Evolutionary conservation across 148 eudicot genomes (phyloP), one percentile per base, ranked within the genome.

Genomic region (Agrostemma githago): DNA sequence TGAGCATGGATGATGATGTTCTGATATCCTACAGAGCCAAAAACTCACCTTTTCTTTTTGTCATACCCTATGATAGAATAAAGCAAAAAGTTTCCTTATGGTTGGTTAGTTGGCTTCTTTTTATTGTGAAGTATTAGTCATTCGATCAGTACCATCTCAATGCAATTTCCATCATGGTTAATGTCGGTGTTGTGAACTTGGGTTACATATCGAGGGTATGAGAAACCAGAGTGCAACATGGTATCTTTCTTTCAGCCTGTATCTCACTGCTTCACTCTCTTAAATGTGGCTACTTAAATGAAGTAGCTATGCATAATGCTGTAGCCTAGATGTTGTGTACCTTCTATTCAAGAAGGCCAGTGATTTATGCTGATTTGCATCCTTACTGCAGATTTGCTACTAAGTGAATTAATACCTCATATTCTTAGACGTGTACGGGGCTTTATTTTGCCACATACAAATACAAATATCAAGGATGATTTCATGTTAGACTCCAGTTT

Each of bases 331-430:
- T 69, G 20, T 8, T 66, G 69, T 39, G 16, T 16, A 51, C 53
- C 5, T 43, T 46, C 26, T n/a, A 19, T 44, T 26, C 41, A 42
- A 14, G 19, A 41, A 74, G 71, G 20, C 42, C 61, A 8, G 4
- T 34, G 3, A 20, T 21, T 51, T 59, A 58, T 76, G 37, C 40
- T 80, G 46, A 76, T 40, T 61, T 69, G 64, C 57, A 62, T 81
- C 26, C 72, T 58, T 46, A 58, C 66, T 80, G 81, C 93, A 94
- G 98, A 87, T 70, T 82, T 90, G 77, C 86, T 94, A 19, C 51
- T 90, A 73, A 85, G 80, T 71, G 87, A 80, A 80, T 70, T 92
- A 73, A 80, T 84, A 7, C 89, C 90, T 0, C 79, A 70, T 60
- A 84, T 90, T 81, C 90, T 82, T 57, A 80, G 78, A 51, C 86